phyloP scores from a whole-genome alignment of 495 filamentous ascomycete species.

The Chaetomidium leptoderma region DNA sequence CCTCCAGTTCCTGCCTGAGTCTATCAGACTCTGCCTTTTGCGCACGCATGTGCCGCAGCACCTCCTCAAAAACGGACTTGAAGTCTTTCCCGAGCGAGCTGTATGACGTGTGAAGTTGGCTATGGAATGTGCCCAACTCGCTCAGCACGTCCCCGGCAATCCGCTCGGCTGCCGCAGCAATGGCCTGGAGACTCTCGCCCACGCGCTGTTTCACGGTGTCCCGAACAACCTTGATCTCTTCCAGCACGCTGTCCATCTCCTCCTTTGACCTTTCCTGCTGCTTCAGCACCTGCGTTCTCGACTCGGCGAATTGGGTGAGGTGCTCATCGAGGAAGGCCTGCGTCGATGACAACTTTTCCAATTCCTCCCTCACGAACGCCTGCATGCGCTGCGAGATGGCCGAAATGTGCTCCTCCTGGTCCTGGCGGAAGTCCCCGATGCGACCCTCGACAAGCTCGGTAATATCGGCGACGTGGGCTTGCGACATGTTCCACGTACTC shows the following conservation, averaged over 20 bases:
- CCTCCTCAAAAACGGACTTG: conserved; percentile 75
- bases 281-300: conserved; percentile 59
- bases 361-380: conserved; percentile 65
- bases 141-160: conserved; percentile 89
- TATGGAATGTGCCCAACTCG: conserved; percentile 77
- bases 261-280: conserved; percentile 69
- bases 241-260: conserved; percentile 85
- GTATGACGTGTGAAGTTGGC: conserved; percentile 80
- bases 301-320: conserved; percentile 58
- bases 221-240: conserved; percentile 83
- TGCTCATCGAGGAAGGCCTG: conserved; percentile 66
- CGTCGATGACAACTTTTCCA: conserved; percentile 60
- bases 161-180: conserved; percentile 77
- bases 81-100: conserved; percentile 84
- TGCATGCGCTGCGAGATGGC: conserved; percentile 65
- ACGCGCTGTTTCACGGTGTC: conserved; percentile 83
- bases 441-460: conserved; percentile 71
- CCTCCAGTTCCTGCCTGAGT: conserved; percentile 63
- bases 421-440: conserved; percentile 60
- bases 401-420: conserved; percentile 66
- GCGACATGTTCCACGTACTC: conserved; percentile 72
- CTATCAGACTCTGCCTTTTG: conserved; percentile 74
- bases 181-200: conserved; percentile 76
- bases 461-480: conserved; percentile 64
- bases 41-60: conserved; percentile 65